Evolutionary conservation across 805 yeast genomes (phyloP).

Genomic region (Lachancea sp.): DNA sequence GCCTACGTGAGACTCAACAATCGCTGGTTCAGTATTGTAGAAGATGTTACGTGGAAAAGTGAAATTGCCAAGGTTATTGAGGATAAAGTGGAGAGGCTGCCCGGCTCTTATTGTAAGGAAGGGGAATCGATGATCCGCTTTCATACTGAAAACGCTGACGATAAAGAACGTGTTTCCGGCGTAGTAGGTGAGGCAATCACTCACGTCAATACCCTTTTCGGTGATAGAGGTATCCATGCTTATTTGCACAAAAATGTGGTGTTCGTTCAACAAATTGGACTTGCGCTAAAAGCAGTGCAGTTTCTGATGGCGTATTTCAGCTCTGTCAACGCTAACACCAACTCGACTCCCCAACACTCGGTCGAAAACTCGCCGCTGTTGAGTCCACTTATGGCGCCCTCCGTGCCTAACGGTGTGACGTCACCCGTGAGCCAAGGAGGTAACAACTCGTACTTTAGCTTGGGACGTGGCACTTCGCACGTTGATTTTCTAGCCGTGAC

Average conservation of each 20-base stretch:
- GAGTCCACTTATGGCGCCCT: slow-evolving; percentile 10
- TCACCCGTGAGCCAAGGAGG: slow-evolving; percentile 9
- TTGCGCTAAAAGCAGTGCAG: slow-evolving; percentile 50
- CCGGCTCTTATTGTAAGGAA: slow-evolving; percentile 65
- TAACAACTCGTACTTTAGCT: slow-evolving; percentile 10
- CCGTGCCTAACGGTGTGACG: neutral
- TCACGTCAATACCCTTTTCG: slow-evolving; percentile 71
- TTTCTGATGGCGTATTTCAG: slow-evolving; percentile 41
- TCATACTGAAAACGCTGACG: slow-evolving; percentile 64
- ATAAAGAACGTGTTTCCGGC: slow-evolving; percentile 55
- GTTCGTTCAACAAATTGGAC: slow-evolving; percentile 60
- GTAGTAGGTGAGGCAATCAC: slow-evolving; percentile 80
- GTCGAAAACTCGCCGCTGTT: slow-evolving; percentile 6
- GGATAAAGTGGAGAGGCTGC: slow-evolving; percentile 59
- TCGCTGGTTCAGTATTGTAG: slow-evolving; percentile 59
- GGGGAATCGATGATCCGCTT: slow-evolving; percentile 74
- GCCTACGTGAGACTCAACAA: slow-evolving; percentile 58
- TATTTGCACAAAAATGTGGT: slow-evolving; percentile 62
- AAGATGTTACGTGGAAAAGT: slow-evolving; percentile 41
- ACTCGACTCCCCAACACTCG: slow-evolving; percentile 19
- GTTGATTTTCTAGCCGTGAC: slow-evolving; percentile 47
- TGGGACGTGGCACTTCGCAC: slow-evolving; percentile 9
- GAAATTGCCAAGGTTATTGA: slow-evolving; percentile 31
- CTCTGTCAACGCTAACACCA: slow-evolving; percentile 24
- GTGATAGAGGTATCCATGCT: slow-evolving; percentile 66